These are phyloP conservation scores for Schrenkiella parvula DNA, from an alignment of 345 rosid genomes.

Conservation along the genomic window DNA sequence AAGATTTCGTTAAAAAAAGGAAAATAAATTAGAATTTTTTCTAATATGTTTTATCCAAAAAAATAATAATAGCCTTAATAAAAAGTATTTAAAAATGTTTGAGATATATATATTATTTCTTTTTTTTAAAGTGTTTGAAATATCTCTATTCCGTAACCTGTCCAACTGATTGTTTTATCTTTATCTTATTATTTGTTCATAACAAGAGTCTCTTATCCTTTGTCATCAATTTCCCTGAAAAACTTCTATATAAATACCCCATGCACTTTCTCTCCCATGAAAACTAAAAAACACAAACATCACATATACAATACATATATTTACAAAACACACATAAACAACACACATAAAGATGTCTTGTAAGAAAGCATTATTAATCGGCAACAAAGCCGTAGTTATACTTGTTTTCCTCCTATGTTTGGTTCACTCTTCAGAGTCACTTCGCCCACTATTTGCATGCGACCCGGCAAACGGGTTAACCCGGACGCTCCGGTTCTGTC, in stretches of 20 bases:
- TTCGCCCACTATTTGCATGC: conserved; percentile 60
- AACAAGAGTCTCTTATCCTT: conserved; percentile 29
- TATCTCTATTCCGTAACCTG: conserved; percentile 3
- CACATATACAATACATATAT: conserved; percentile 4
- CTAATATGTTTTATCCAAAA: not conserved
- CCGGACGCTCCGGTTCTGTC: conserved; percentile 52
- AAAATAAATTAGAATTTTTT: not conserved
- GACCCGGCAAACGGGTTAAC: conserved; percentile 54
- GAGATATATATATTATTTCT: no score
- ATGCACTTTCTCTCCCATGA: not conserved
- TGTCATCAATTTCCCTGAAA: conserved; percentile 17
- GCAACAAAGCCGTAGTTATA: conserved; percentile 14
- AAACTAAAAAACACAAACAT: conserved; percentile 14
- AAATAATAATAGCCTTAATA: no score
- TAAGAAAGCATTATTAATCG: conserved; percentile 3
- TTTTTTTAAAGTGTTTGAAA: no score
- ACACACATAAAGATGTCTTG: not conserved
- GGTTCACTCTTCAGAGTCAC: conserved; percentile 12
- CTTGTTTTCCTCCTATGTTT: conserved; percentile 26
- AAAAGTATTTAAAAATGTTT: no score
- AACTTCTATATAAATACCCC: conserved; percentile 41
- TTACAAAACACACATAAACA: conserved; percentile 4
- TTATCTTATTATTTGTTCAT: conserved; percentile 15
- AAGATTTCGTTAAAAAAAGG: not conserved
- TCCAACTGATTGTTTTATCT: conserved; percentile 6